Base-by-base conservation (phyloP, 1,139 yeast species). In the Geotrichum fermentans region DNA sequence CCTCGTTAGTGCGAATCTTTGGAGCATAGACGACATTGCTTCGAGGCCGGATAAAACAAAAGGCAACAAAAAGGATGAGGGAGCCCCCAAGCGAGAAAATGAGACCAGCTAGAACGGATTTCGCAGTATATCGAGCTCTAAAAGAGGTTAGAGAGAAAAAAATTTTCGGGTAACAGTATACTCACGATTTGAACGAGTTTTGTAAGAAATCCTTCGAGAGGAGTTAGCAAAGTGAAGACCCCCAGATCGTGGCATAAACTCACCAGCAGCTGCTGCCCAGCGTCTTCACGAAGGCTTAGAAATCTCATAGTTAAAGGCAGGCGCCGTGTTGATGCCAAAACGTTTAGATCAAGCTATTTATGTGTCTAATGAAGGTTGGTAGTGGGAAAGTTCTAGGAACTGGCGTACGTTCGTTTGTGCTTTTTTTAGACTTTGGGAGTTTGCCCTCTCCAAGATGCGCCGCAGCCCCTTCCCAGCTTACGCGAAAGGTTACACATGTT, bases 21-120 rank as follows among this genome's bases (percentile, higher is more conserved):
- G 71, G 70, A 14, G 70, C 67, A 47, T 68, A 70, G 13, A 70
- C 60, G 16, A 63, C 62, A 39, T 58, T 60, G 52, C 66, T 62
- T 3, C 64, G 59, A 2, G 71, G 72, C 48, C 73, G 59, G 18
- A 68, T 54, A 10, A 64, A 33, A 43, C 70, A 60, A 45, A 70
- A 68, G 11, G 55, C 47, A 8, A 58, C 30, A 29, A 66, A 58
- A 6, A 67, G 56, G 13, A 61, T 36, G 13, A 61, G 30, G 0
- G 70, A 58, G 3, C 70, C 70, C 20, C 71, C 72, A n/a, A 68
- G 48, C 7, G 70, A 61, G 30, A 66, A 57, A 4, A 60, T 56
- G 17, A 69, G 47, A 28, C 70, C 66, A 2, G 72, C 70, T 46
- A 66, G 50, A 1, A 68, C 69, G 6, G 73, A 67, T 17, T 56